Evolutionary conservation across 225 moss, liverwort and hornwort species (phyloP).

Genomic region (Physcomitrium patens): DNA sequence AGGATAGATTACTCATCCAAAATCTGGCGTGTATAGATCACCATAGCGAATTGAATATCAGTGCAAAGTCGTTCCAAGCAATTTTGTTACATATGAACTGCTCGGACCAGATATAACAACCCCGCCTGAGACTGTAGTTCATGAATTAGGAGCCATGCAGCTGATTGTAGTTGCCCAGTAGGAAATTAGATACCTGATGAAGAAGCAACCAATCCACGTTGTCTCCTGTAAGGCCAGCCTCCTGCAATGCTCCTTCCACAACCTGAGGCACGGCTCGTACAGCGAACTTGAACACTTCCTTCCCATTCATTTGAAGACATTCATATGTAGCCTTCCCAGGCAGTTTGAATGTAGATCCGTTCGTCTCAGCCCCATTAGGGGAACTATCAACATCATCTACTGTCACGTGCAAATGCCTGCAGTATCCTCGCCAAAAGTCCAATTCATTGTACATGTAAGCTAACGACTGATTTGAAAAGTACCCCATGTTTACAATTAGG

Average conservation of each 20-base stretch:
- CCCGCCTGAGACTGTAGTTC: neutral
- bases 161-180: neutral
- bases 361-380: conserved; percentile 61
- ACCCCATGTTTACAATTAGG: too few species aligned
- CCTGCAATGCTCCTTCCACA: conserved; percentile 85
- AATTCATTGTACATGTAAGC: neutral
- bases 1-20: neutral
- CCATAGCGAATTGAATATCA: too few species aligned
- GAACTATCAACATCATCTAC: conserved; percentile 47
- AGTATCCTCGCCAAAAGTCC: conserved; percentile 25
- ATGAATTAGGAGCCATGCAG: neutral
- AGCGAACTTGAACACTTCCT: conserved; percentile 94
- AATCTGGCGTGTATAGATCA: too few species aligned
- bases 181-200: conserved; percentile 69
- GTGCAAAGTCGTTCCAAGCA: neutral
- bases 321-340: conserved; percentile 72
- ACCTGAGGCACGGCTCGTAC: conserved; percentile 90
- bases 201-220: conserved; percentile 94
- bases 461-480: neutral
- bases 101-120: neutral
- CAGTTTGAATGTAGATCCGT: conserved; percentile 52
- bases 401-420: conserved; percentile 88
- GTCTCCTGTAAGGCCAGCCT: conserved; percentile 83
- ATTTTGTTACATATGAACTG: neutral
- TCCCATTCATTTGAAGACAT: conserved; percentile 91